Evolutionary conservation across 495 filamentous ascomycete species (phyloP).

Genomic region (Tuber aestivum): DNA sequence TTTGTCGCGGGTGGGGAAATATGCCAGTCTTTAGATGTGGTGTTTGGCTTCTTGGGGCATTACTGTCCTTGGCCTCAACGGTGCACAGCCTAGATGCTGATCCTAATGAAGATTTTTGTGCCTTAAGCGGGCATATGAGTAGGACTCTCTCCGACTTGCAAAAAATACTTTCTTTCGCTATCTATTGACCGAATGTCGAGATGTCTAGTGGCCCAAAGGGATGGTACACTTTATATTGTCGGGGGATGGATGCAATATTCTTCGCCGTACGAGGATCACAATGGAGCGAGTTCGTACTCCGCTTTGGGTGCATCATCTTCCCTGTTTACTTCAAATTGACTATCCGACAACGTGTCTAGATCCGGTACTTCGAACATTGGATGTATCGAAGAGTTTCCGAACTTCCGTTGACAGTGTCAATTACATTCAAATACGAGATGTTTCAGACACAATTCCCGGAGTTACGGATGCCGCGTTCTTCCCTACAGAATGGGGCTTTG

Average conservation of each 20-base stretch:
- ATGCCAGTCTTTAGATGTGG: neutral
- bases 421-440: neutral
- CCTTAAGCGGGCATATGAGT: neutral
- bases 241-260: constrained; percentile 4
- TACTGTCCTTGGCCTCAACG: neutral
- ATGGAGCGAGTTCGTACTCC: constrained; percentile 10
- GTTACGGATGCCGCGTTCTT: constrained; percentile 1
- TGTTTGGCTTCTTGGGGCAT: neutral
- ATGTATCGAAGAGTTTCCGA: neutral
- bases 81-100: neutral
- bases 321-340: too few species aligned
- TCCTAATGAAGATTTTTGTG: neutral
- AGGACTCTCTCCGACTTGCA: neutral
- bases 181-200: neutral
- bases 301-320: too few species aligned
- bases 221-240: constrained; percentile 4
- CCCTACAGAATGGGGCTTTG: neutral
- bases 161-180: neutral
- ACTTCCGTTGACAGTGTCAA: neutral
- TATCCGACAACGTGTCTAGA: neutral
- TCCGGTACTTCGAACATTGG: constrained; percentile 1
- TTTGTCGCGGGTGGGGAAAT: neutral
- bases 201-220: neutral
- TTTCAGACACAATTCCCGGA: neutral
- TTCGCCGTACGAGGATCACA: neutral